These are phyloP conservation scores for Phialophora verrucosa DNA, from an alignment of 2,329 filamentous ascomycete genomes.

Conservation along the genomic window DNA sequence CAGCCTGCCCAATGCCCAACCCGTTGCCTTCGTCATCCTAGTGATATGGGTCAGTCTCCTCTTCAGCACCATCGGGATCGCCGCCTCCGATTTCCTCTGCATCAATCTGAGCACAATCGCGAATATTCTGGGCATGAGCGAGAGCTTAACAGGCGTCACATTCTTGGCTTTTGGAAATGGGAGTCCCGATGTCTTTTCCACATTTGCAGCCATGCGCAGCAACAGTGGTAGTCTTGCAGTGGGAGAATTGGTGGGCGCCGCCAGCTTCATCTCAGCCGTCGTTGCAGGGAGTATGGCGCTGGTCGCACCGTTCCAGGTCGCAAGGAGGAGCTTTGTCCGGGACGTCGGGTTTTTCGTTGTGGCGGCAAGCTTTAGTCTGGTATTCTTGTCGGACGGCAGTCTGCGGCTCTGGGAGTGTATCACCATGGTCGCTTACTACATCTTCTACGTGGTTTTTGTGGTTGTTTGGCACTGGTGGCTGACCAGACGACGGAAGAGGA, in stretches of 20 bases:
- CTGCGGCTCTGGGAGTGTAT: conserved; percentile 88
- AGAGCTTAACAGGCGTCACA: conserved; percentile 94
- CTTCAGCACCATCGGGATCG: conserved; percentile 96
- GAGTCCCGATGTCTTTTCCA: conserved; percentile 97
- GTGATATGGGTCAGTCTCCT: conserved; percentile 84
- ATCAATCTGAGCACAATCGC: conserved; percentile 95
- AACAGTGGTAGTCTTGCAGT: conserved; percentile 97
- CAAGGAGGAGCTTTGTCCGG: conserved; percentile 84
- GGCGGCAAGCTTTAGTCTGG: conserved; percentile 83
- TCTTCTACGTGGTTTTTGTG: conserved; percentile 86
- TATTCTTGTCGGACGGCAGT: conserved; percentile 82
- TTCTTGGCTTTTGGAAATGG: conserved; percentile 97
- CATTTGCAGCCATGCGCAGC: conserved; percentile 95
- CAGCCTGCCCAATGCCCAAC: conserved; percentile 68
- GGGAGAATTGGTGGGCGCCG: conserved; percentile 92
- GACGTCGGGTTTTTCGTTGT: conserved; percentile 92
- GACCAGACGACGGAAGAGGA: conserved; percentile 65
- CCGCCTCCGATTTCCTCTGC: conserved; percentile 97
- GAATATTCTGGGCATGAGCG: conserved; percentile 85
- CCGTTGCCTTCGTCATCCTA: conserved; percentile 78
- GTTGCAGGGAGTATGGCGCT: conserved; percentile 97
- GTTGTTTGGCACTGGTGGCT: conserved; percentile 91
- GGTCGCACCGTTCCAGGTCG: conserved; percentile 92
- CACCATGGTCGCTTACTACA: conserved; percentile 88
- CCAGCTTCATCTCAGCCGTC: conserved; percentile 93